phyloP scores from a whole-genome alignment of 2,329 filamentous ascomycete genomes.

The Akanthomyces lecanii region DNA sequence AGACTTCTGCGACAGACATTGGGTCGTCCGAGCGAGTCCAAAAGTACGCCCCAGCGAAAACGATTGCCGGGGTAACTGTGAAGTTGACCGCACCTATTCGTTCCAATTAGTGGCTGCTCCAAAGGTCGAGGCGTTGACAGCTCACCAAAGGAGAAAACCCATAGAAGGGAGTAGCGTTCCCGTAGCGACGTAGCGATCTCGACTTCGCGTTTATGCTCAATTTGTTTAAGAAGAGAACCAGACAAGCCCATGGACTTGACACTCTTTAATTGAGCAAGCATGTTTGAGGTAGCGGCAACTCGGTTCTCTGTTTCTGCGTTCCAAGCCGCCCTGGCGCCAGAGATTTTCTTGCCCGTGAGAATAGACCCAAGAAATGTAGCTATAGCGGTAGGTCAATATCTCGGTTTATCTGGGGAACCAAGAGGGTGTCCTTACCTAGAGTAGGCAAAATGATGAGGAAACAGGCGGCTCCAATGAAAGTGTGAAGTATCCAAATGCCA shows the following conservation, averaged over 20 bases:
- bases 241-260: not conserved
- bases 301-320: not conserved
- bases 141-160: not conserved
- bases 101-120: not conserved
- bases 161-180: not conserved
- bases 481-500: not conserved
- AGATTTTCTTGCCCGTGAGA: not conserved
- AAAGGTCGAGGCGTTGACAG: too few species aligned
- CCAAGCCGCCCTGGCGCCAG: not conserved
- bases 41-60: not conserved
- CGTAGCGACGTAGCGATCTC: not conserved
- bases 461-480: not conserved
- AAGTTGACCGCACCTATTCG: not conserved
- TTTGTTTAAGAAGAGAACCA: not conserved
- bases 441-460: constrained; percentile 2
- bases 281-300: not conserved
- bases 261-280: not conserved
- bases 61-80: not conserved
- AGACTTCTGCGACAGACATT: not conserved
- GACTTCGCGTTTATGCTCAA: not conserved
- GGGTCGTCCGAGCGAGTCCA: not conserved
- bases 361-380: not conserved
- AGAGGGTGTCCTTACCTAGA: not conserved
- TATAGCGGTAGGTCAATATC: not conserved
- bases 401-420: not conserved